phyloP scores from a whole-genome alignment of 2,329 filamentous ascomycete species.

The Sporothrix humicola region DNA sequence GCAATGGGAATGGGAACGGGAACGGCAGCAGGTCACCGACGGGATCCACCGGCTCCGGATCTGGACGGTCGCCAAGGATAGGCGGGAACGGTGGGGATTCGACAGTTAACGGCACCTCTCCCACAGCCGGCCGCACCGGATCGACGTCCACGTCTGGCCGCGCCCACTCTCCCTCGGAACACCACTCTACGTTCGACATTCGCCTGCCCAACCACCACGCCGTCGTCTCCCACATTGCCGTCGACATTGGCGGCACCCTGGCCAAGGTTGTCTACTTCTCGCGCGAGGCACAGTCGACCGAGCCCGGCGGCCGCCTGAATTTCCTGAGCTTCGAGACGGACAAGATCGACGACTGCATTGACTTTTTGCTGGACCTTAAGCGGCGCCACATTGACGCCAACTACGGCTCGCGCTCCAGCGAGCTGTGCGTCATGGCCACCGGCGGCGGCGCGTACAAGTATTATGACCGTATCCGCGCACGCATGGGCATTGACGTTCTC shows the following conservation, averaged over 20 bases:
- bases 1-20: slow-evolving; percentile 46
- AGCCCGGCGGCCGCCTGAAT: slow-evolving; percentile 87
- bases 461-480: slow-evolving; percentile 86
- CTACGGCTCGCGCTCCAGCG: slow-evolving; percentile 72
- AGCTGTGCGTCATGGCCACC: slow-evolving; percentile 91
- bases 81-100: slow-evolving; percentile 43
- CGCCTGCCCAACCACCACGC: slow-evolving; percentile 94
- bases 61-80: neutral
- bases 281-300: slow-evolving; percentile 77
- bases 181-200: slow-evolving; percentile 85
- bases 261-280: slow-evolving; percentile 98
- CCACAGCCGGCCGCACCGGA: neutral
- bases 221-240: slow-evolving; percentile 93
- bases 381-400: slow-evolving; percentile 79
- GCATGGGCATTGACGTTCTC: slow-evolving; percentile 83
- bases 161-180: slow-evolving; percentile 47
- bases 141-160: slow-evolving; percentile 15
- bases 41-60: slow-evolving; percentile 30
- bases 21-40: slow-evolving; percentile 23
- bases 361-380: slow-evolving; percentile 86
- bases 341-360: slow-evolving; percentile 88
- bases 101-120: slow-evolving; percentile 37
- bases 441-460: slow-evolving; percentile 96
- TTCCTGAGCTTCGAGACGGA: slow-evolving; percentile 98
- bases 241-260: slow-evolving; percentile 95